phyloP scores from a whole-genome alignment of 805 yeast genomes.

The Jamesozyma jinghongensis region DNA sequence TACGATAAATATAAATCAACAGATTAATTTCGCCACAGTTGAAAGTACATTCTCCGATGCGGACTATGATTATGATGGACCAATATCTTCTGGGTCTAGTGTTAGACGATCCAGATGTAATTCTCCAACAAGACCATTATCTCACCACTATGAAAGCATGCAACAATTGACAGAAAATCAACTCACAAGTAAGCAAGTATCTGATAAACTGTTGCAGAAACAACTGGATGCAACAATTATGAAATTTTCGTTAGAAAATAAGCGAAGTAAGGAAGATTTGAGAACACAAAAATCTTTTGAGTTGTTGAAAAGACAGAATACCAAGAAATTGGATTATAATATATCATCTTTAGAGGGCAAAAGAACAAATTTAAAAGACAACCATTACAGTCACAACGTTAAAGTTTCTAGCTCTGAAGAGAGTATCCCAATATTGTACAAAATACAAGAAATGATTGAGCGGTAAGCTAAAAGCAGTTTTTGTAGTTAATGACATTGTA shows the following conservation, averaged over 20 bases:
- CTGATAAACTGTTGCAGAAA: constrained; percentile 18
- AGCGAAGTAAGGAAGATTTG: constrained; percentile 19
- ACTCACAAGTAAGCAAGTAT: too few relatives aligned
- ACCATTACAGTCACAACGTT: background rate
- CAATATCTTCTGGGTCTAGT: too few relatives aligned
- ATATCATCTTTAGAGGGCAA: too few relatives aligned
- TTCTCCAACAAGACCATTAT: background rate
- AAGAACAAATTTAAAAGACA: too few relatives aligned
- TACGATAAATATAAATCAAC: constrained; percentile 1
- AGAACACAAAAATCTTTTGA: constrained; percentile 28
- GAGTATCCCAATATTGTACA: constrained; percentile 18
- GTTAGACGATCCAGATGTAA: too few relatives aligned
- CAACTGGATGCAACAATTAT: constrained; percentile 23
- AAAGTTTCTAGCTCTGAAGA: constrained; percentile 15
- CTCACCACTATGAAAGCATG: background rate
- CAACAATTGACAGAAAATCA: constrained; percentile 11
- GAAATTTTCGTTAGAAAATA: constrained; percentile 26
- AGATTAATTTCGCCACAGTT: constrained; percentile 4
- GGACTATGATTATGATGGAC: background rate
- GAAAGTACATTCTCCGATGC: constrained; percentile 1
- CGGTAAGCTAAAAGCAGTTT: background rate
- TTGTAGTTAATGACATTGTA: too few relatives aligned
- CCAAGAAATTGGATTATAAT: background rate
- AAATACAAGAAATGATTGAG: background rate
- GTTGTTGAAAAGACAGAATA: constrained; percentile 10